phyloP scores from a whole-genome alignment of 2,329 filamentous ascomycete genomes.

The Fusarium chuoi region DNA sequence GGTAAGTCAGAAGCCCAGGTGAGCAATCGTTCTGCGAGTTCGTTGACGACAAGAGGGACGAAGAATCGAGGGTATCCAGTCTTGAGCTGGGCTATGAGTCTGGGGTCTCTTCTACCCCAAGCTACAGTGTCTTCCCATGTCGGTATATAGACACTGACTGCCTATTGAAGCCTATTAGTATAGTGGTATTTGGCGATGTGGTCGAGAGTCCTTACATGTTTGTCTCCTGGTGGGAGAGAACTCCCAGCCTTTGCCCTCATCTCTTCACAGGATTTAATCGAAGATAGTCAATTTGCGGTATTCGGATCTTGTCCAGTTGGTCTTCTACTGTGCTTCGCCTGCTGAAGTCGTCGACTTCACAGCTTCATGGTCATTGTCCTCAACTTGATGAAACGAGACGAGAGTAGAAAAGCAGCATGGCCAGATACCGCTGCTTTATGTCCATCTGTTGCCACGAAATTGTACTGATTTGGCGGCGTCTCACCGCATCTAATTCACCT shows the following conservation, averaged over 20 bases:
- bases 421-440: neutral
- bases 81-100: conserved; percentile 35
- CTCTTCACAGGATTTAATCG: neutral
- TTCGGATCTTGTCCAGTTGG: neutral
- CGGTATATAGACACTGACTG: conserved; percentile 47
- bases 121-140: conserved; percentile 42
- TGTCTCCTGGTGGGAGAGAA: conserved; percentile 41
- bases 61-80: conserved; percentile 46
- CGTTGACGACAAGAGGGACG: conserved; percentile 36
- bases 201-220: conserved; percentile 34
- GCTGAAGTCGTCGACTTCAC: neutral
- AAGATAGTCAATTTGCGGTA: neutral
- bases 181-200: neutral
- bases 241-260: conserved; percentile 32
- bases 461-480: neutral
- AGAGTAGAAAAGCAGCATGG: neutral
- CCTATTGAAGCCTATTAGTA: conserved; percentile 14
- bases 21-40: conserved; percentile 34
- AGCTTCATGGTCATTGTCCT: neutral
- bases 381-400: neutral
- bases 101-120: conserved; percentile 39
- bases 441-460: neutral
- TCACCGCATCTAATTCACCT: neutral
- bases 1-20: conserved; percentile 7
- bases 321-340: neutral